Evolutionary conservation across 805 yeast species (phyloP), one percentile per base, ranked within the genome.

Genomic region (Wickerhamiella shivajii): DNA sequence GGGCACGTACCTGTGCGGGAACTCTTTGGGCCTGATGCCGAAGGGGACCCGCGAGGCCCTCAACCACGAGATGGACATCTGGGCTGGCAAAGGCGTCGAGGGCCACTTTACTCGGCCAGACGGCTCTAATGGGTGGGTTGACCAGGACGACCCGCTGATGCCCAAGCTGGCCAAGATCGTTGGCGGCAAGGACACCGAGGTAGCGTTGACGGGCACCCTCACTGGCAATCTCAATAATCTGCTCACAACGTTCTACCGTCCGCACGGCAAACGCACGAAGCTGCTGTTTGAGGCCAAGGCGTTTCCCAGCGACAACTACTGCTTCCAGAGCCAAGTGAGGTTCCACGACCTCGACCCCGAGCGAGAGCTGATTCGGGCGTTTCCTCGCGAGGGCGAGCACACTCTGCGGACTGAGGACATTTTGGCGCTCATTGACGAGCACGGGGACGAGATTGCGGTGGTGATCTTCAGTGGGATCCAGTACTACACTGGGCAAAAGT

Each of bases 21-120:
- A 85, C 59, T 81, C 94, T n/a, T 67, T 85, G 5, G 97, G 97
- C 0, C 57, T 85, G 39, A 78, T 83, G 85, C 96, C 97, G 0
- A 60, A 55, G 32, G 49, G 60, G 6, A 74, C 85, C 0, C 59
- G 68, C 21, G 41, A 43, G 5, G 77, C 78, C 11, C 59, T 85
- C 11, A 55, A 56, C 31, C 64, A 60, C 25, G 96, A 85, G 53
- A 58, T 85, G 31, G 67, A 72, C 42, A 93, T 90, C 0, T 85
- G 97, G 97, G 62, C 70, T 19, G 61, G 53, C 18, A 59, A 84
- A 21, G 97, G 74, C 2, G 97, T 85, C 6, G 84, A 78, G 41
- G 70, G 90, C 0, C 97, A 85, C 53, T 92, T 78, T 47, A 39
- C 38, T 11, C 56, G 56, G 14, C 46, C 46, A 8, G 49, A 50